A percentile compares a stretch with the other conserved stretches of the same genome.
These are phyloP conservation scores for Verticillium nubilum DNA, from an alignment of 2,329 filamentous ascomycete species.

Conservation along the genomic window DNA sequence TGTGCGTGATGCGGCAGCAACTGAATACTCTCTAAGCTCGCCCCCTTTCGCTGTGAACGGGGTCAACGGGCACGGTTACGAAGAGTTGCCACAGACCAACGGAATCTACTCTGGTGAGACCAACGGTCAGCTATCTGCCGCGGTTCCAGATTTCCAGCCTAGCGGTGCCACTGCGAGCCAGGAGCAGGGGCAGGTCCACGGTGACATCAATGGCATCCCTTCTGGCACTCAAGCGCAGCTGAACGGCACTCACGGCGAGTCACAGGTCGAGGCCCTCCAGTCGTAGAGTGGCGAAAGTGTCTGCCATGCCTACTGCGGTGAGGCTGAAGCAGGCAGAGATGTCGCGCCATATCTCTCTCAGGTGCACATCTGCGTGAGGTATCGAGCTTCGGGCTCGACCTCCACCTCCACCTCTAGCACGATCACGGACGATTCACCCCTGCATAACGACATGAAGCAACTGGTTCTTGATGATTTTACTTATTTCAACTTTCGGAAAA, in stretches of 20 bases:
- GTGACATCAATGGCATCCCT: slow-evolving; percentile 12
- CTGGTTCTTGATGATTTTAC: slow-evolving; percentile 8
- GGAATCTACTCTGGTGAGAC: slow-evolving; percentile 29
- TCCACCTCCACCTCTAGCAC: background rate
- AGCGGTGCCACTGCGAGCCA: slow-evolving; percentile 1
- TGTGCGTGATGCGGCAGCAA: slow-evolving; percentile 22
- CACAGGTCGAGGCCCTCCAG: slow-evolving; percentile 10
- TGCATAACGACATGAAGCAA: background rate
- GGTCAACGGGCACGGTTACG: slow-evolving; percentile 16
- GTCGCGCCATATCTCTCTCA: background rate
- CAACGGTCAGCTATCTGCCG: slow-evolving; percentile 48
- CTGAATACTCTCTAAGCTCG: slow-evolving; percentile 23
- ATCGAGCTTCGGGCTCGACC: background rate
- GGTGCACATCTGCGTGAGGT: background rate
- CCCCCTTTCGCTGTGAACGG: slow-evolving; percentile 22
- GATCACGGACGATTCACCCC: background rate
- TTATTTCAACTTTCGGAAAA: slow-evolving; percentile 30
- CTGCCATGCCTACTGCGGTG: slow-evolving; percentile 5
- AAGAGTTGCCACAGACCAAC: slow-evolving; percentile 17
- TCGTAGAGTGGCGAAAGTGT: slow-evolving; percentile 13
- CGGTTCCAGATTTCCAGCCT: slow-evolving; percentile 58
- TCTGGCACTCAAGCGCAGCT: slow-evolving; percentile 1
- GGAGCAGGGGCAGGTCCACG: background rate
- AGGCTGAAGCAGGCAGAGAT: slow-evolving; percentile 1
- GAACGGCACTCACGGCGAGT: slow-evolving; percentile 22